Conservation (phyloP, 371 early-diverging fungal species). For the Vairimorpha necatrix region DNA sequence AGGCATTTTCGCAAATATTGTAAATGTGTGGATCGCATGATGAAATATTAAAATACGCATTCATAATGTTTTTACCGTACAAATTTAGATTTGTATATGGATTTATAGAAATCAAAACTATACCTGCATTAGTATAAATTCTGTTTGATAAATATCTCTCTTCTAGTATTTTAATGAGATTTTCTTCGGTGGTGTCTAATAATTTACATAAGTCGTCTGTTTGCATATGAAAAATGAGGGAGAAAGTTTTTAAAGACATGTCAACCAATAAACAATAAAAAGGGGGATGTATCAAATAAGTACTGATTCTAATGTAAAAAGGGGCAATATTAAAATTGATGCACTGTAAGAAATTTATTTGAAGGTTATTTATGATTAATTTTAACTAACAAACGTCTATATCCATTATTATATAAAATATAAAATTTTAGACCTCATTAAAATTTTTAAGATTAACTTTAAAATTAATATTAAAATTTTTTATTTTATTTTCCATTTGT, state of each 20-base stretch:
- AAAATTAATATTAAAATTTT: not conserved
- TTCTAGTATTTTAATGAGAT: constrained; percentile 43
- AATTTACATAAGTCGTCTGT: constrained; percentile 53
- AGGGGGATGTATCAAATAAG: not conserved
- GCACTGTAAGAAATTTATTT: too few relatives aligned
- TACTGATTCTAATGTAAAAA: too few relatives aligned
- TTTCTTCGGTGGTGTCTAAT: constrained; percentile 41
- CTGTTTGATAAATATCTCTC: constrained; percentile 43
- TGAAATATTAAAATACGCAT: constrained; percentile 4
- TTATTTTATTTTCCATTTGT: constrained; percentile 8
- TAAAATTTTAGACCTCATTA: too few relatives aligned
- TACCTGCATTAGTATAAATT: constrained; percentile 59
- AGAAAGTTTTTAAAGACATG: not conserved
- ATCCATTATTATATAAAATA: too few relatives aligned
- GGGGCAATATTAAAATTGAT: too few relatives aligned
- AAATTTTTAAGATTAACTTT: not conserved
- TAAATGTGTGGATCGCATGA: constrained; percentile 54
- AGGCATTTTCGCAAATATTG: constrained; percentile 46
- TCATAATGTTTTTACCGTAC: constrained; percentile 6
- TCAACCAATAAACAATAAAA: constrained; percentile 19
- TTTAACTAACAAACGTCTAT: too few relatives aligned
- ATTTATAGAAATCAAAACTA: constrained; percentile 62
- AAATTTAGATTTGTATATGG: constrained; percentile 52
- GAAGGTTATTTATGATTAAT: too few relatives aligned
- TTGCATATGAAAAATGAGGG: constrained; percentile 20